Percentiles rank a stretch among this genome's conserved stretches.
Conservation (phyloP, 805 yeast genomes). For the Cyberlindnera mrakii region DNA sequence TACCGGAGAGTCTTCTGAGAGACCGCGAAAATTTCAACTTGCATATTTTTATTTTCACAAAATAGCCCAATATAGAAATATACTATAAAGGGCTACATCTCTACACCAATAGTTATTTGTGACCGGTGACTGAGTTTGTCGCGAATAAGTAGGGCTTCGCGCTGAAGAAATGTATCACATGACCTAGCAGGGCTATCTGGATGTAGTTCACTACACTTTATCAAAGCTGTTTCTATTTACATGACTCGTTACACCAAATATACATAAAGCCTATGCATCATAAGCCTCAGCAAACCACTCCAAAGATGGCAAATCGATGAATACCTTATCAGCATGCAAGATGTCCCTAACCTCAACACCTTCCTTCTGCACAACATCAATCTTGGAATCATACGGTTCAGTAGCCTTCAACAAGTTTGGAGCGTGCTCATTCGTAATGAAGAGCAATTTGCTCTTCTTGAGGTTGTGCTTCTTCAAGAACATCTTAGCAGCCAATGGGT, state of each 20-base stretch:
- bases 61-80: no score
- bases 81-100: no score
- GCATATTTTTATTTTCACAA: no score
- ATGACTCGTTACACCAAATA: neutral
- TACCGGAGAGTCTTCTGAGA: neutral
- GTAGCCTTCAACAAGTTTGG: conserved; percentile 58
- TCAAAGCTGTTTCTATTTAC: conserved; percentile 9
- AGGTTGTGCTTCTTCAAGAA: conserved; percentile 45
- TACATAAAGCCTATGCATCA: conserved; percentile 2
- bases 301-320: conserved; percentile 68
- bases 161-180: neutral
- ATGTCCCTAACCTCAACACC: conserved; percentile 79
- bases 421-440: conserved; percentile 56
- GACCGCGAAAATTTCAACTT: no score
- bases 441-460: conserved; percentile 50
- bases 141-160: neutral
- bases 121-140: no score
- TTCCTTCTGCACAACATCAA: conserved; percentile 67
- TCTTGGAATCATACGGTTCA: conserved; percentile 42
- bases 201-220: no score
- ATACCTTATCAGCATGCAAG: conserved; percentile 69
- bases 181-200: no score
- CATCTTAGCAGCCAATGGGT: conserved; percentile 42
- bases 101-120: no score
- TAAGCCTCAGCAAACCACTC: conserved; percentile 42